Evolutionary conservation across 1,284 basidiomycete genomes (phyloP).

Genomic region (Leccinum proximum): DNA sequence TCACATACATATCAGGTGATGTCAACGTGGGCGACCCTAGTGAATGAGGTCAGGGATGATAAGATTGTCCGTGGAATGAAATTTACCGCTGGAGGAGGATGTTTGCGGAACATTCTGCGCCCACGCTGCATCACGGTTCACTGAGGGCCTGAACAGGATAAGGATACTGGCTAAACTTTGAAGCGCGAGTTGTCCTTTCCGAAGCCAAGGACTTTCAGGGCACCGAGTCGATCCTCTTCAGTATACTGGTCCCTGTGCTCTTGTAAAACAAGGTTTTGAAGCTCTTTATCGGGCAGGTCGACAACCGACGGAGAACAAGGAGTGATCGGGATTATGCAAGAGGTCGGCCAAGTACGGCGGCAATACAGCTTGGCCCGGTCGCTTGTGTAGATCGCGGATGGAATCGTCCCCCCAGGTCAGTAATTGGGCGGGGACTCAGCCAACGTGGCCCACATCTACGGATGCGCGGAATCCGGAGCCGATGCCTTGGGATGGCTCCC

Average conservation of each 20-base stretch:
- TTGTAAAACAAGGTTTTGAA: too few species aligned
- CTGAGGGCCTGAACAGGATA: constrained; percentile 43
- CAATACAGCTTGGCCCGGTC: constrained; percentile 67
- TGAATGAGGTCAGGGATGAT: constrained; percentile 49
- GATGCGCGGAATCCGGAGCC: constrained; percentile 21
- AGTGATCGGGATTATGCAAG: constrained; percentile 68
- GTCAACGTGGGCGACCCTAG: constrained; percentile 58
- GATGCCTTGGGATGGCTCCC: constrained; percentile 27
- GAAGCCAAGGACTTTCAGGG: too few species aligned
- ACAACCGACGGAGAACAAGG: constrained; percentile 59
- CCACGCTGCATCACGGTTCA: constrained; percentile 54
- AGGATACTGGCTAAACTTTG: constrained; percentile 54
- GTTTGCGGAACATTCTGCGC: constrained; percentile 40
- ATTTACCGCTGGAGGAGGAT: constrained; percentile 43
- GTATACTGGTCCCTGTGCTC: too few species aligned
- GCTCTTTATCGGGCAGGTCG: constrained; percentile 31
- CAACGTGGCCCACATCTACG: constrained; percentile 12
- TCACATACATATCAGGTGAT: constrained; percentile 53
- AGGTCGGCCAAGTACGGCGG: constrained; percentile 61
- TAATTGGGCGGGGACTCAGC: constrained; percentile 19
- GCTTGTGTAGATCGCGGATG: constrained; percentile 36
- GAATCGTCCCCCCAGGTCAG: constrained; percentile 40
- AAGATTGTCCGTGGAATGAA: constrained; percentile 40
- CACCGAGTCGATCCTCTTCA: too few species aligned
- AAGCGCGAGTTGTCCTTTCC: constrained; percentile 28